Evolutionary conservation across 345 rosid species (phyloP).

Genomic region (Kernera saxatilis): DNA sequence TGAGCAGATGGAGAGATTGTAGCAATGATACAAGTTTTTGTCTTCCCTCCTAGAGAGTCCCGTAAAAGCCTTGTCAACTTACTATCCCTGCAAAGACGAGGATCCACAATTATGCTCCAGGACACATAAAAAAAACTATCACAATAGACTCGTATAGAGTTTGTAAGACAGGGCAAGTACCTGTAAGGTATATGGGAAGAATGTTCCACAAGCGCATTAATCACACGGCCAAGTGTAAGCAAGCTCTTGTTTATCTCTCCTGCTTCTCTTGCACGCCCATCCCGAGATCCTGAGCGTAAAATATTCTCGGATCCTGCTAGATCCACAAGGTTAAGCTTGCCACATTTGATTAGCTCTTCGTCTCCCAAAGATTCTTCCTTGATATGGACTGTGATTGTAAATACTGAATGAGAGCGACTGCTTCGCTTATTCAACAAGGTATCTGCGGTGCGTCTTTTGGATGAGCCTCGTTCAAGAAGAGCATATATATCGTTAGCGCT

Average conservation of each 20-base stretch:
- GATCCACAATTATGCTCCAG: background rate
- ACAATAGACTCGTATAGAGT: constrained; percentile 3
- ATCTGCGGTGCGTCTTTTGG: constrained; percentile 82
- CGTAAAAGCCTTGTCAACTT: constrained; percentile 92
- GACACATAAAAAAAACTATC: background rate
- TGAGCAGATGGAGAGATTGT: constrained; percentile 89
- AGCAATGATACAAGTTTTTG: constrained; percentile 94
- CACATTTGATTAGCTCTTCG: constrained; percentile 90
- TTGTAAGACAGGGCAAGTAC: constrained; percentile 27
- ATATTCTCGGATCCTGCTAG: constrained; percentile 97
- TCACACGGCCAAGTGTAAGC: constrained; percentile 91
- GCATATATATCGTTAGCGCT: constrained; percentile 85
- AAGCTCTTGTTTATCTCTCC: constrained; percentile 98
- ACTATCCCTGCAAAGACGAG: constrained; percentile 60
- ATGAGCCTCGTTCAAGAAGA: constrained; percentile 77
- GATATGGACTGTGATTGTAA: constrained; percentile 70
- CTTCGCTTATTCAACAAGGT: constrained; percentile 87
- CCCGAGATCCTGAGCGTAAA: constrained; percentile 82
- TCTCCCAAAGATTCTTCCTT: constrained; percentile 82
- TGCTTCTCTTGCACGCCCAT: constrained; percentile 96
- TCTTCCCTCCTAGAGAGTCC: constrained; percentile 93
- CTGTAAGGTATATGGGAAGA: constrained; percentile 95
- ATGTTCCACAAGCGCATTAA: constrained; percentile 96
- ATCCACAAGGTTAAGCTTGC: constrained; percentile 97
- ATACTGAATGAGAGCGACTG: constrained; percentile 95